phyloP scores from a whole-genome alignment of 2,329 filamentous ascomycete species.

The Rhynchosporium graminicola region DNA sequence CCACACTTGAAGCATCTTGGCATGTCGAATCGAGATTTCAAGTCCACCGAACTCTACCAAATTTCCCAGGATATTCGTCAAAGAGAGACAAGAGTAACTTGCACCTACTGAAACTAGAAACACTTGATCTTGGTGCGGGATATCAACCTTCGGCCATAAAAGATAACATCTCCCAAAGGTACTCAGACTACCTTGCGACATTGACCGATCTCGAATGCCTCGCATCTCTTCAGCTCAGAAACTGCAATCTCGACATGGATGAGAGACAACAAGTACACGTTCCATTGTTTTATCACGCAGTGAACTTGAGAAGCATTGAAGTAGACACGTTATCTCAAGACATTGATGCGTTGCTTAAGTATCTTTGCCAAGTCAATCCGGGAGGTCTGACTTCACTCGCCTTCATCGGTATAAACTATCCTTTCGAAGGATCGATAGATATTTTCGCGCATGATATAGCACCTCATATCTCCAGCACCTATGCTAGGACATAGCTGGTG shows the following conservation, averaged over 20 bases:
- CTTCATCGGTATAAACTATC: constrained; percentile 2
- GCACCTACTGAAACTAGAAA: neutral
- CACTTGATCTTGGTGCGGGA: neutral
- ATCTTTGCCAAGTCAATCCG: neutral
- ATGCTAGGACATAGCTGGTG: neutral
- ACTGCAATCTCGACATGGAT: neutral
- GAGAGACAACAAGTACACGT: neutral
- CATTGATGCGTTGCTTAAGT: neutral
- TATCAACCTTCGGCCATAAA: neutral
- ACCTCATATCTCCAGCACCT: neutral
- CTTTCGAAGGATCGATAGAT: neutral
- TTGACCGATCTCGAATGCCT: constrained; percentile 1
- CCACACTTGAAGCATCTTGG: constrained; percentile 5
- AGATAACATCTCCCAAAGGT: neutral
- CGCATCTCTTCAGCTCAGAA: neutral
- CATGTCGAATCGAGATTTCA: neutral
- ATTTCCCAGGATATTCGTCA: neutral
- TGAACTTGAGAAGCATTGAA: neutral
- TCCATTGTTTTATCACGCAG: neutral
- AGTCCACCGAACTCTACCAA: neutral
- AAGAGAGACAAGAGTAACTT: neutral
- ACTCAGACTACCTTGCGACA: neutral
- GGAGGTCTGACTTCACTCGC: constrained; percentile 3
- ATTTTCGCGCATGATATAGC: neutral
- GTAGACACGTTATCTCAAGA: neutral